These are phyloP conservation scores for Herpetomonas tarakana DNA, from an alignment of 208 protist genomes.

Conservation along the genomic window DNA sequence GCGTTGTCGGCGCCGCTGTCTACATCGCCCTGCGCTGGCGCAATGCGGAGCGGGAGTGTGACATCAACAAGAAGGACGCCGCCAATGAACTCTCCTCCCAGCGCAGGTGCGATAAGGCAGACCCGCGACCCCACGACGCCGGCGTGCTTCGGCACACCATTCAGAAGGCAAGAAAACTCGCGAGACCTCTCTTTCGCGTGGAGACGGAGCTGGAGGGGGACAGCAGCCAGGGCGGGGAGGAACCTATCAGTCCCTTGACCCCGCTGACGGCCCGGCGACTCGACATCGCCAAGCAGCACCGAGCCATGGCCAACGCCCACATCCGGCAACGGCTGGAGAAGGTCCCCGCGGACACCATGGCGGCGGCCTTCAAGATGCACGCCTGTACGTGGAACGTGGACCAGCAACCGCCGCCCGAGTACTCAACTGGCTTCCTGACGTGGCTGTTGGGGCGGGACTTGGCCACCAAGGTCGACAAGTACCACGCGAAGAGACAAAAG, in stretches of 20 bases:
- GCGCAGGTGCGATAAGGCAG: background rate
- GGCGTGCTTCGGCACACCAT: conserved; percentile 19
- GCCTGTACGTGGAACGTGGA: conserved; percentile 84
- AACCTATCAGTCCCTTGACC: background rate
- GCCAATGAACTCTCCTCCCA: too few species aligned
- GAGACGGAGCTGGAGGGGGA: conserved; percentile 38
- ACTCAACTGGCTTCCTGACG: conserved; percentile 24
- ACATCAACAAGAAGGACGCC: too few species aligned
- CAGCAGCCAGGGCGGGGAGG: conserved; percentile 5
- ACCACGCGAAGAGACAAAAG: conserved; percentile 21
- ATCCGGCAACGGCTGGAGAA: conserved; percentile 23
- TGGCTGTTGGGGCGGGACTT: conserved; percentile 55
- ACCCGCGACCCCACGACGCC: background rate
- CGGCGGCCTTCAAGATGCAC: conserved; percentile 44
- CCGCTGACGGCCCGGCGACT: conserved; percentile 1
- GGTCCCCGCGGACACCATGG: conserved; percentile 1
- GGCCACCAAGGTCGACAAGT: conserved; percentile 24
- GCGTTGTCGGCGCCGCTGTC: background rate
- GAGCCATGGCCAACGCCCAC: conserved; percentile 15
- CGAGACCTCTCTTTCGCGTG: conserved; percentile 34
- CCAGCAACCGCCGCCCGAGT: conserved; percentile 40
- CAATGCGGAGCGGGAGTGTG: too few species aligned
- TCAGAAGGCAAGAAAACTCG: conserved; percentile 22
- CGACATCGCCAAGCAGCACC: background rate
- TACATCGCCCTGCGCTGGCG: too few species aligned